Evolutionary conservation across 1,139 yeast genomes (phyloP).

Genomic region (Geotrichum bryndzae): DNA sequence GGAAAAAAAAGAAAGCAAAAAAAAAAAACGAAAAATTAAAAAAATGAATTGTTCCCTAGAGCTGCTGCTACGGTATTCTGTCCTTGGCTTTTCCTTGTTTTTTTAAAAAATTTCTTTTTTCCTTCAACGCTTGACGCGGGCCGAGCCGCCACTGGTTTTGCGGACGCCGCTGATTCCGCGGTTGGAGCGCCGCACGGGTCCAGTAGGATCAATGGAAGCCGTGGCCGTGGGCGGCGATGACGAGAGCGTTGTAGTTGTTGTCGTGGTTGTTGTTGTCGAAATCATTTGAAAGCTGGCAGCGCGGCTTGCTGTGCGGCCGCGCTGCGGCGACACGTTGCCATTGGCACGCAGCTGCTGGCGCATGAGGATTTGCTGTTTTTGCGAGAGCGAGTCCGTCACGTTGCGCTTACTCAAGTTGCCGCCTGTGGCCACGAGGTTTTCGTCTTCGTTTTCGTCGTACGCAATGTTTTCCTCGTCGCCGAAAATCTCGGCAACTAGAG

Average conservation of each 20-base stretch:
- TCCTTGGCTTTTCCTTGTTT: not conserved
- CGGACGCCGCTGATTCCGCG: constrained; percentile 11
- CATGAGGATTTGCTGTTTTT: constrained; percentile 12
- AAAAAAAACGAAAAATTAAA: too few species aligned
- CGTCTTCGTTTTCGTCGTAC: not conserved
- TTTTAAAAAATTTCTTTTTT: not conserved
- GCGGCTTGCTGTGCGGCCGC: constrained; percentile 1
- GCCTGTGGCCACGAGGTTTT: not conserved
- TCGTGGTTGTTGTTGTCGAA: constrained; percentile 47
- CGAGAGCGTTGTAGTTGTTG: constrained; percentile 43
- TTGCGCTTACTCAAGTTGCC: constrained; percentile 4
- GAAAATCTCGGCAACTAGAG: not conserved
- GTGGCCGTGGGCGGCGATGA: constrained; percentile 34
- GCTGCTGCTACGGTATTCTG: not conserved
- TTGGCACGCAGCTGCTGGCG: constrained; percentile 10
- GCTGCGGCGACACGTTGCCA: constrained; percentile 4
- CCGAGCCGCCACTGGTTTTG: constrained; percentile 6
- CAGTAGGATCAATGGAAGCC: not conserved
- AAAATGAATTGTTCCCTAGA: too few species aligned
- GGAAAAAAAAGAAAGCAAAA: not conserved
- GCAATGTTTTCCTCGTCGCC: constrained; percentile 1
- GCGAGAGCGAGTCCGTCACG: constrained; percentile 10
- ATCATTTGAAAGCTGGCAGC: constrained; percentile 41
- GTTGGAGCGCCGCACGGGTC: constrained; percentile 4
- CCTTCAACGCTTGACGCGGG: not conserved